Evolutionary conservation across 805 yeast genomes (phyloP).

Genomic region (Clavispora phyllophila): DNA sequence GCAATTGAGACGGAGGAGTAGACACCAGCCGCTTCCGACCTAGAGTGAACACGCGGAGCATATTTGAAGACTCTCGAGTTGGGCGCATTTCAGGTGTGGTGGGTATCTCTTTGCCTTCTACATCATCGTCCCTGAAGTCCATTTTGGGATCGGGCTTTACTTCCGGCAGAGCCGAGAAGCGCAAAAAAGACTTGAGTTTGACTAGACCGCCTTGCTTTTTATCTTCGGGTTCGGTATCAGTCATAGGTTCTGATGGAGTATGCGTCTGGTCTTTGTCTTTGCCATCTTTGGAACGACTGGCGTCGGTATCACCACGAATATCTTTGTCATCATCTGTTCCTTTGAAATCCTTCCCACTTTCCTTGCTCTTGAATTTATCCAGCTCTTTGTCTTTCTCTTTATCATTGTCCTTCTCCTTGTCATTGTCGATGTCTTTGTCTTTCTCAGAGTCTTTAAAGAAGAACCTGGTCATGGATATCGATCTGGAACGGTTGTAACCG

Average conservation of each 20-base stretch:
- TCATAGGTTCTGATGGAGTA: constrained; percentile 2
- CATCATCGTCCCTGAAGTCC: neutral
- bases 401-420: neutral
- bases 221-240: constrained; percentile 2
- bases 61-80: constrained; percentile 1
- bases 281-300: neutral
- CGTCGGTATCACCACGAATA: too few species aligned
- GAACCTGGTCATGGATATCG: constrained; percentile 25
- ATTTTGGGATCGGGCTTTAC: constrained; percentile 1
- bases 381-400: neutral
- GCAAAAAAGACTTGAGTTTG: constrained; percentile 7
- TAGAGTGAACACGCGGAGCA: constrained; percentile 4
- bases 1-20: constrained; percentile 3
- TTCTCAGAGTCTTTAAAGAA: constrained; percentile 21
- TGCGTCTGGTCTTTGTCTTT: neutral
- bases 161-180: constrained; percentile 12
- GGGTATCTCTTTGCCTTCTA: neutral
- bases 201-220: constrained; percentile 4
- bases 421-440: constrained; percentile 9
- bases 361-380: neutral
- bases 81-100: constrained; percentile 6
- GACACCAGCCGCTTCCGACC: constrained; percentile 11
- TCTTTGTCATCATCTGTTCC: too few species aligned
- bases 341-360: neutral
- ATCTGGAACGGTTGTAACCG: constrained; percentile 14